phyloP scores from a whole-genome alignment of 2,329 filamentous ascomycete genomes.

The Alternaria sp. region DNA sequence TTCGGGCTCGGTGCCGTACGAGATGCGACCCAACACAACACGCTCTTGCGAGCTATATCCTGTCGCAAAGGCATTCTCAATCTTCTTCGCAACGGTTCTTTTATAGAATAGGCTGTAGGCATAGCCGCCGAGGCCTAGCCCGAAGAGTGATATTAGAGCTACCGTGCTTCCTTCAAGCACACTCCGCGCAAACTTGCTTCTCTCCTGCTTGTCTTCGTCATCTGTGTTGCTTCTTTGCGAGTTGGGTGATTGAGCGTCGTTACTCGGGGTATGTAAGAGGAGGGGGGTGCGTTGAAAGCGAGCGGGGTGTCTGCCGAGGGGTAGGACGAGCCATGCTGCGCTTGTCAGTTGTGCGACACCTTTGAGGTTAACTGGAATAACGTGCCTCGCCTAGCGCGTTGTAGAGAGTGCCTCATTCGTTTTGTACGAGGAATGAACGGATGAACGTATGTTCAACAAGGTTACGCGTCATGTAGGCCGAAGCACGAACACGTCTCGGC shows the following conservation, averaged over 20 bases:
- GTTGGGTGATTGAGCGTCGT: not conserved
- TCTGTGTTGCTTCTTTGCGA: not conserved
- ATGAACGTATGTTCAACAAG: too few species aligned
- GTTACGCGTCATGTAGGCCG: conserved; percentile 8
- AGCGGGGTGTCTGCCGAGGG: conserved; percentile 31
- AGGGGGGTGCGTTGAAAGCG: conserved; percentile 24
- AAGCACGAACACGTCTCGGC: conserved; percentile 21
- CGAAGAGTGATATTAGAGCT: conserved; percentile 45
- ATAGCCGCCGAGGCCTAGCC: conserved; percentile 45
- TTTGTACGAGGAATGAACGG: not conserved
- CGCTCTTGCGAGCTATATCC: conserved; percentile 48
- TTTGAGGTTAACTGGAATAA: not conserved
- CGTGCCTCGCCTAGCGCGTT: conserved; percentile 34
- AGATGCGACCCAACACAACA: conserved; percentile 40
- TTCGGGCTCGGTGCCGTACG: conserved; percentile 38
- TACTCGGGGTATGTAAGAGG: conserved; percentile 17
- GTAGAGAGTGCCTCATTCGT: conserved; percentile 40
- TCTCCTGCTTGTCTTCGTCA: conserved; percentile 24
- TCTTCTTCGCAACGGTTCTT: conserved; percentile 39
- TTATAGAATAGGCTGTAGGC: conserved; percentile 48
- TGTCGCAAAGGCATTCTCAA: conserved; percentile 44
- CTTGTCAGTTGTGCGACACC: conserved; percentile 10
- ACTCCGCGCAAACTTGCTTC: conserved; percentile 42
- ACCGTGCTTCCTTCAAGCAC: conserved; percentile 48
- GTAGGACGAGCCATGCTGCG: conserved; percentile 42